Percentiles rank a stretch among this genome's conserved stretches.
Evolutionary conservation across 169 alveolate genomes (phyloP).

Genomic region (Plasmodium knowlesi): DNA sequence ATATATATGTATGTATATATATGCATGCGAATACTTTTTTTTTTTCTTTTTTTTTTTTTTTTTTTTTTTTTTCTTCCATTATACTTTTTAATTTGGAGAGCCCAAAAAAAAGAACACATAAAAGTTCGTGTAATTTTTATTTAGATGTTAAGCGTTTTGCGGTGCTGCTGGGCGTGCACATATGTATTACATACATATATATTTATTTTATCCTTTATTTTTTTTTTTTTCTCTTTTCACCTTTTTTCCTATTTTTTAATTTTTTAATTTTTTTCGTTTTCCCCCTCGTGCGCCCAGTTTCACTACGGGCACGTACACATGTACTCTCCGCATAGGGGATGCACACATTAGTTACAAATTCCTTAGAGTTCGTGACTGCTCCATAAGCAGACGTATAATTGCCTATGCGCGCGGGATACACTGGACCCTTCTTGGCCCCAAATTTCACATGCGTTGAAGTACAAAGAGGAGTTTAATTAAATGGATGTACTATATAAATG

Average conservation of each 20-base stretch:
- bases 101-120: background rate
- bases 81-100: background rate
- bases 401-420: background rate
- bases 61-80: background rate
- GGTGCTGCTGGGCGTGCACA: background rate
- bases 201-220: background rate
- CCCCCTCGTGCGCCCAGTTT: background rate
- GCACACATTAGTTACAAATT: background rate
- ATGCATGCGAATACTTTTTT: background rate
- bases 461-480: background rate
- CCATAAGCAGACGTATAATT: background rate
- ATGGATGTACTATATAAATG: background rate
- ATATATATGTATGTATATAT: background rate
- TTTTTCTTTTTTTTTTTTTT: background rate
- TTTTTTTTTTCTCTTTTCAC: background rate
- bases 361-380: background rate
- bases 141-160: background rate
- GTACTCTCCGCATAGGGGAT: background rate
- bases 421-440: background rate
- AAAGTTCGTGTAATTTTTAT: background rate
- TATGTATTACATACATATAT: background rate
- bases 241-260: background rate
- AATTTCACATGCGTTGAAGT: background rate
- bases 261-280: no score
- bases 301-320: background rate